Conservation (phyloP, 306 rosid genomes). For the Hippophae gyantsensis region DNA sequence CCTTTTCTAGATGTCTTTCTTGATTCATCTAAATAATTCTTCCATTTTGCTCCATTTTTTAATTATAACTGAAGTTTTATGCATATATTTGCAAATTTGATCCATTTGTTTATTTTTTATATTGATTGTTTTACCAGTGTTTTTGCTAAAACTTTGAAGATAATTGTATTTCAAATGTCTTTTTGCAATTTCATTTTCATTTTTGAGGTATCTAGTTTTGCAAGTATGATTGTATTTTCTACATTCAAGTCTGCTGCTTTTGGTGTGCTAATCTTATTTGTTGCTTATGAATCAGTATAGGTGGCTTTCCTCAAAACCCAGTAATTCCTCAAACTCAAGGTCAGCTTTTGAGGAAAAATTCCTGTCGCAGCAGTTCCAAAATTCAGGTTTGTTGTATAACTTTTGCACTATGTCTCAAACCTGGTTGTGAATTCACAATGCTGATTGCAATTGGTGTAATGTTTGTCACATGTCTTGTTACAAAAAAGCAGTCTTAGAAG, state of each 20-base stretch:
- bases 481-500: too few relatives aligned
- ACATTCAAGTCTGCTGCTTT: constrained; percentile 3
- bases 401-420: constrained; percentile 1
- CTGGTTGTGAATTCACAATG: neutral
- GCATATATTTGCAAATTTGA: neutral
- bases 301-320: constrained; percentile 93
- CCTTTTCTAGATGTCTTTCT: neutral
- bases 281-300: constrained; percentile 68
- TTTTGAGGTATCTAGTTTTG: constrained; percentile 8
- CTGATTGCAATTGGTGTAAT: neutral
- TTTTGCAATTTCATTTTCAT: neutral
- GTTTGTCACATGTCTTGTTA: too few relatives aligned
- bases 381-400: constrained; percentile 57
- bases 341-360: constrained; percentile 86
- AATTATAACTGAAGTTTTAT: neutral
- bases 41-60: neutral
- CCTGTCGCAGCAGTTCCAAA: constrained; percentile 89
- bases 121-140: neutral
- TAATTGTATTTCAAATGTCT: neutral
- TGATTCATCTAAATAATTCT: neutral
- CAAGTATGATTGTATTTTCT: constrained; percentile 12
- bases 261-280: constrained; percentile 14
- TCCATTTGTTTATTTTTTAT: neutral
- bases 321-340: constrained; percentile 48
- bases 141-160: neutral